These are phyloP conservation scores for Ascoidea asiatica DNA, from an alignment of 805 yeast species.

Conservation along the genomic window DNA sequence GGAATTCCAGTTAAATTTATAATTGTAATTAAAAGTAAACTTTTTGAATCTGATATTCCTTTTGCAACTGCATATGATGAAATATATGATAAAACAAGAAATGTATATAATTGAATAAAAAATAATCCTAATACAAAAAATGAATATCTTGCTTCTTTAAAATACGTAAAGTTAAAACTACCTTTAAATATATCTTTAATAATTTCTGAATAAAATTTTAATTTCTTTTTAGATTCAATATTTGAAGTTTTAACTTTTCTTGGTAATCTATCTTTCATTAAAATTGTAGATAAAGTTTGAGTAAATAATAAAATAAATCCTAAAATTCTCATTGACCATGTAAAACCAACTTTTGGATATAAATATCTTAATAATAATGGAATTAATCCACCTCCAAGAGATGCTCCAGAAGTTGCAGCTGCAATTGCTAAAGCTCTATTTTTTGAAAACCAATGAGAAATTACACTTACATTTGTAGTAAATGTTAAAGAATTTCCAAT, in stretches of 20 bases:
- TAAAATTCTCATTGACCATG: slow-evolving; percentile 42
- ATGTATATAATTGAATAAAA: slow-evolving; percentile 25
- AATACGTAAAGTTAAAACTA: background rate
- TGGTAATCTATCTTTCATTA: slow-evolving; percentile 29
- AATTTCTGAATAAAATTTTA: no score
- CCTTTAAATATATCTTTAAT: background rate
- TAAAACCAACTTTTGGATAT: slow-evolving; percentile 31
- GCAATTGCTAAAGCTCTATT: slow-evolving; percentile 44
- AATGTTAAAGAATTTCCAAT: slow-evolving; percentile 42
- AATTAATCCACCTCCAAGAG: slow-evolving; percentile 39
- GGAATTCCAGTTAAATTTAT: slow-evolving; percentile 33
- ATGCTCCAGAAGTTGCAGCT: slow-evolving; percentile 35
- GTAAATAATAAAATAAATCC: slow-evolving; percentile 30
- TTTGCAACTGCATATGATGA: slow-evolving; percentile 35
- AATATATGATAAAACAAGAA: slow-evolving; percentile 31
- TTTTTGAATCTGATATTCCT: slow-evolving; percentile 20
- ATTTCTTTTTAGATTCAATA: background rate
- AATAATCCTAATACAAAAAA: background rate
- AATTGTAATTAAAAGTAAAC: slow-evolving; percentile 31
- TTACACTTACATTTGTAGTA: slow-evolving; percentile 44
- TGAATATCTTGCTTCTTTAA: background rate
- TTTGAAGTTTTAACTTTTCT: background rate
- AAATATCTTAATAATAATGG: slow-evolving; percentile 37
- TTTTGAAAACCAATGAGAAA: slow-evolving; percentile 50
- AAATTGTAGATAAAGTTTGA: slow-evolving; percentile 17